Conservation (phyloP, 768 basidiomycete species). For the Suillus lakei region DNA sequence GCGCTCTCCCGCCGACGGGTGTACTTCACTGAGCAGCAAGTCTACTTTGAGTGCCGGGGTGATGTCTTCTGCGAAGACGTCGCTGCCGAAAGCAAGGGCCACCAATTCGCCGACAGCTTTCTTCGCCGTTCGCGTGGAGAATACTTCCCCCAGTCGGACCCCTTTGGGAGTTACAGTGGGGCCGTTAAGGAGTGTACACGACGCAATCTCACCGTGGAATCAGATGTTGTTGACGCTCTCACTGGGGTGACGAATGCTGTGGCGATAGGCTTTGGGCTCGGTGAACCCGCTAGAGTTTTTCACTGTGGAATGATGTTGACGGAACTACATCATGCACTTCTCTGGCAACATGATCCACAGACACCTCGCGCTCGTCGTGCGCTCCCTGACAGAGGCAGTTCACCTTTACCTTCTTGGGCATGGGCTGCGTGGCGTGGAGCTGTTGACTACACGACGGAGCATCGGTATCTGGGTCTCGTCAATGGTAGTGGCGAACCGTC, state of each 20-base stretch:
- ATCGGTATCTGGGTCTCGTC: background rate
- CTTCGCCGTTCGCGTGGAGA: background rate
- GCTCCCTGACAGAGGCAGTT: background rate
- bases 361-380: constrained; percentile 15
- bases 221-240: background rate
- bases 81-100: constrained; percentile 19
- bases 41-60: constrained; percentile 24
- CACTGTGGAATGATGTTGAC: background rate
- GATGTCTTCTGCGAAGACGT: constrained; percentile 29
- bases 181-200: background rate
- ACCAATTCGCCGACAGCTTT: background rate
- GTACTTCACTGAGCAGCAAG: constrained; percentile 25
- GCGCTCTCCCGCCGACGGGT: constrained; percentile 24
- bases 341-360: constrained; percentile 27
- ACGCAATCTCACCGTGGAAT: background rate
- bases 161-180: background rate
- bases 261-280: background rate
- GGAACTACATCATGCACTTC: constrained; percentile 19
- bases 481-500: constrained; percentile 3
- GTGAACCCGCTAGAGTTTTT: background rate
- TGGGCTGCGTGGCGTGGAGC: constrained; percentile 31
- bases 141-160: background rate
- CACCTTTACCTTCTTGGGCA: constrained; percentile 29
- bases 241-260: background rate
- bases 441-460: background rate